Base-by-base conservation (phyloP, 2,329 filamentous ascomycete genomes). In the Alternaria hordeiaustralica region DNA sequence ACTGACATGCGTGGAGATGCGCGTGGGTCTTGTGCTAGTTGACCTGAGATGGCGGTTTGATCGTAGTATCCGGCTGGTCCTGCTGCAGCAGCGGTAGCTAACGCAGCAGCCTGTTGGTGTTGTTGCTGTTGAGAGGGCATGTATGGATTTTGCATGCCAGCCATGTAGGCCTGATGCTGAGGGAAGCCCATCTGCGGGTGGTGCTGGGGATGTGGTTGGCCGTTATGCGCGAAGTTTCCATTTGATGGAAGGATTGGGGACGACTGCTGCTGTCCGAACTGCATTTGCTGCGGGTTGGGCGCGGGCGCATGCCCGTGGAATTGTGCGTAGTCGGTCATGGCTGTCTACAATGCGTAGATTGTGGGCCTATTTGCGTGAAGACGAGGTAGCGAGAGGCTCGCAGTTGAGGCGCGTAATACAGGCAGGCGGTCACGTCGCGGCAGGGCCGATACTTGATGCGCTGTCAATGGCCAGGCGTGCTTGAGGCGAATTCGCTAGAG, bases 21-120 rank as follows among this genome's bases (percentile, higher is more conserved):
- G 61, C 85, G 81, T 25, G 84, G 81, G 25, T 85, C 84, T 70
- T 84, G 84, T 10, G 80, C 77, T 67, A 87, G 80, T 87, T 91
- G 80, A 80, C 86, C 82, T 86, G 85, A 82, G 86, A 88, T 89
- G 20, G 72, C 64, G 88, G 86, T 74, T 66, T 94, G 92, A 59
- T 91, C 89, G 56, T 74, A 71, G 71, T 91, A 92, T 10, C 73
- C 78, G 66, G 83, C 88, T 64, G 93, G 91, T 44, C 95, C 94
- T 6, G 94, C 94, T 11, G 95, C 95, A 2, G 95, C 94, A 18
- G 95, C 95, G 1, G 94, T 97, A 21, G 92, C 94, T 92, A 97
- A 96, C 62, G 94, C 94, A 54, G 95, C 94, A 13, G 94, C 94
- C 80, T 97, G 94, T 94, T 3, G 95, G 94, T 25, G 95, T 94